Evolutionary conservation across 2,329 filamentous ascomycete genomes (phyloP).

Genomic region (Pseudocercospora crystallina): DNA sequence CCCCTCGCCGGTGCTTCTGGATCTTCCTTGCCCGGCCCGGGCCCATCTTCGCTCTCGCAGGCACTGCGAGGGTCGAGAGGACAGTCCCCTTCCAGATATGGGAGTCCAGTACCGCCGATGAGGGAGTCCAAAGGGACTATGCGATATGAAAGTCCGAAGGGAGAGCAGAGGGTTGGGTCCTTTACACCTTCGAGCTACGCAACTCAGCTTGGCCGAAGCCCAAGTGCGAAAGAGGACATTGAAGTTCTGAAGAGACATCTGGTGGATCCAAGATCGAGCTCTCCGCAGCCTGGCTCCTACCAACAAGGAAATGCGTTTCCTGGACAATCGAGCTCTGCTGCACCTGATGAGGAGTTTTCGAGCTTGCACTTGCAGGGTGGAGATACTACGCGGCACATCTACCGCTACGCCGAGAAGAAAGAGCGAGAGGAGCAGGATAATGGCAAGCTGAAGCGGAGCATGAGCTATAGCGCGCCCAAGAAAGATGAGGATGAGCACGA

Average conservation of each 20-base stretch:
- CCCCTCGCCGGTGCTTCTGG: constrained; percentile 61
- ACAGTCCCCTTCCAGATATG: constrained; percentile 67
- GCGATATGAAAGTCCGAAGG: constrained; percentile 42
- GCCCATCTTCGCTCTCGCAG: constrained; percentile 82
- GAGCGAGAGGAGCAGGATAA: constrained; percentile 63
- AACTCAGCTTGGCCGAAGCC: constrained; percentile 44
- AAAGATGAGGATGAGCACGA: constrained; percentile 73
- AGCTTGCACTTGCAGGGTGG: constrained; percentile 90
- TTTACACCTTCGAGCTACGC: constrained; percentile 67
- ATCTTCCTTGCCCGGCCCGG: constrained; percentile 69
- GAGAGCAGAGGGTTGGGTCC: constrained; percentile 69
- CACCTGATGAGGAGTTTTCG: constrained; percentile 80
- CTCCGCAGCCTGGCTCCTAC: constrained; percentile 35
- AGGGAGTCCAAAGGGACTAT: constrained; percentile 55
- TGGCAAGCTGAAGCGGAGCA: constrained; percentile 70
- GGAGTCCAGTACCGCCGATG: constrained; percentile 48
- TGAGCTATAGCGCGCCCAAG: constrained; percentile 79
- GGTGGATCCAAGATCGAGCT: constrained; percentile 63
- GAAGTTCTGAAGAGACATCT: constrained; percentile 89
- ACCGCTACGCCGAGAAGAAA: constrained; percentile 92
- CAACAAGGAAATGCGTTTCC: constrained; percentile 25
- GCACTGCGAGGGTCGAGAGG: constrained; percentile 77
- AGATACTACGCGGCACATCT: constrained; percentile 91
- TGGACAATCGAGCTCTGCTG: constrained; percentile 36
- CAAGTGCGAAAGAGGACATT: constrained; percentile 76